These are phyloP conservation scores for Rhizopus arrhizus DNA, from an alignment of 371 early-diverging fungal species.

Conservation along the genomic window DNA sequence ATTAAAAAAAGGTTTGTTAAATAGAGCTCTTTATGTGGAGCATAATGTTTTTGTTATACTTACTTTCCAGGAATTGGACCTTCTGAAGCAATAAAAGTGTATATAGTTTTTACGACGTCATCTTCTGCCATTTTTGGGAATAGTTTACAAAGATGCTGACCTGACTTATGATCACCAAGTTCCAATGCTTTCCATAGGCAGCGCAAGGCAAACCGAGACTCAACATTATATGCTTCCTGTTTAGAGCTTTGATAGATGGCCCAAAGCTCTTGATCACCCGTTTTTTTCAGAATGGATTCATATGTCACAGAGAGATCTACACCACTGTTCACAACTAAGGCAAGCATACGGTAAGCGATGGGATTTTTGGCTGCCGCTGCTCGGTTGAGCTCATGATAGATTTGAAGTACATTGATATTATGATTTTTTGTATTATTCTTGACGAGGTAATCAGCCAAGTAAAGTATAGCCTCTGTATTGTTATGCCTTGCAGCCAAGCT, in stretches of 20 bases:
- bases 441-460: slow-evolving; percentile 28
- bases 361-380: slow-evolving; percentile 14
- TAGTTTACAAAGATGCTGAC: slow-evolving; percentile 14
- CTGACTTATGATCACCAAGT: slow-evolving; percentile 21
- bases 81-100: slow-evolving; percentile 15
- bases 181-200: slow-evolving; percentile 26
- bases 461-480: slow-evolving; percentile 20
- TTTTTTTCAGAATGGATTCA: not conserved
- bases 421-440: slow-evolving; percentile 2
- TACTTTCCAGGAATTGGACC: slow-evolving; percentile 18
- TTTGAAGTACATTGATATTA: slow-evolving; percentile 6
- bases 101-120: slow-evolving; percentile 13
- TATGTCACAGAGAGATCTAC: slow-evolving; percentile 5
- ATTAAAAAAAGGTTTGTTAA: not conserved
- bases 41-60: not conserved
- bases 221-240: slow-evolving; percentile 1
- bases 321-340: slow-evolving; percentile 9
- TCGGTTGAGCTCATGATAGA: slow-evolving; percentile 13
- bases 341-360: slow-evolving; percentile 24
- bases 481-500: slow-evolving; percentile 20
- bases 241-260: not conserved
- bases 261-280: not conserved
- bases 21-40: not conserved
- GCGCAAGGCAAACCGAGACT: slow-evolving; percentile 18
- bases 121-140: slow-evolving; percentile 11